Conservation (phyloP, 2,329 filamentous ascomycete genomes). For the Clonostachys sp. region DNA sequence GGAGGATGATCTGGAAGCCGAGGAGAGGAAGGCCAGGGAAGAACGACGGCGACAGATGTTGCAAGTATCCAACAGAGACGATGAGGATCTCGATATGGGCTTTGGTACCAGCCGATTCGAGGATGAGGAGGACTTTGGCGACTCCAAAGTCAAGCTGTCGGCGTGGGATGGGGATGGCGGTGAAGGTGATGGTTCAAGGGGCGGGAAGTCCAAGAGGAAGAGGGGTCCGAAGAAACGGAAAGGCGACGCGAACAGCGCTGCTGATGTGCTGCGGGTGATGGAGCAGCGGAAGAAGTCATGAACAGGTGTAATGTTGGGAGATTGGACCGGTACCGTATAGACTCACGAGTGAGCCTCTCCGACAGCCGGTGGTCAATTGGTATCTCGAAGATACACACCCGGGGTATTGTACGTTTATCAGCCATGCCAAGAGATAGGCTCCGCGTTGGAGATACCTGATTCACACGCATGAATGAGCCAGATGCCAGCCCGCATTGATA, state of each 20-base stretch:
- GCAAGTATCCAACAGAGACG: constrained; percentile 69
- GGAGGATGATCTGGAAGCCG: constrained; percentile 31
- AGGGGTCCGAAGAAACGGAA: constrained; percentile 71
- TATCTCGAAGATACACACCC: neutral
- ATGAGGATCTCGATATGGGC: constrained; percentile 89
- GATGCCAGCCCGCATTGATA: too few relatives aligned
- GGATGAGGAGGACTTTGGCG: constrained; percentile 80
- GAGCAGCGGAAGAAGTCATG: constrained; percentile 46
- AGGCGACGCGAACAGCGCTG: constrained; percentile 72
- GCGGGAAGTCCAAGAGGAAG: constrained; percentile 57
- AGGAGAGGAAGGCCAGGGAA: constrained; percentile 51
- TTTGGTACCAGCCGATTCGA: constrained; percentile 86
- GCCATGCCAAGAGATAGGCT: neutral
- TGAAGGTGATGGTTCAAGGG: constrained; percentile 35
- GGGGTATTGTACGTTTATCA: neutral
- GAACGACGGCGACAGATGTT: constrained; percentile 73
- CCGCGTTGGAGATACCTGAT: too few relatives aligned
- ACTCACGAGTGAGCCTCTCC: neutral
- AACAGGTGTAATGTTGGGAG: neutral
- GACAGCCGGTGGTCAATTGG: neutral
- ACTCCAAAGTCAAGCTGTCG: constrained; percentile 61
- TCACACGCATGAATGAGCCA: too few relatives aligned
- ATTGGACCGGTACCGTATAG: neutral
- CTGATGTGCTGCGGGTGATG: constrained; percentile 76
- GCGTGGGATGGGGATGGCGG: constrained; percentile 56